Evolutionary conservation across 2,329 filamentous ascomycete genomes (phyloP), one percentile per base, ranked within the genome.

Genomic region (Fusarium transvaalense): DNA sequence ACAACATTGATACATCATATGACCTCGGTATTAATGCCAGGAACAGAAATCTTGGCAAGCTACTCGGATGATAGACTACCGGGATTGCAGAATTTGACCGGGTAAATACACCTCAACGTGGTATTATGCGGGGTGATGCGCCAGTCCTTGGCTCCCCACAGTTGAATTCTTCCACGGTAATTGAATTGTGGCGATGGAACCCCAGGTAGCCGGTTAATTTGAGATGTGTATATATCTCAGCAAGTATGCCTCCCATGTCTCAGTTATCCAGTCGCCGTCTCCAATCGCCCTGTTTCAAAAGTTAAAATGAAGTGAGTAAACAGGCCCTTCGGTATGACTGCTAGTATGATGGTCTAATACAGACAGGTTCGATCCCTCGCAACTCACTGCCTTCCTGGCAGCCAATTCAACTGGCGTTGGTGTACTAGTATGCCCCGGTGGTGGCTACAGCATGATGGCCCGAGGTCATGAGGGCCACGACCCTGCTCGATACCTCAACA

Each of bases 361-460:
- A 5, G 8, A 15, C 21, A 68, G 65, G 2, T 42, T 68, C 17
- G 41, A 64, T 3, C 48, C 59, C 2, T 52, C 51, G 6, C 53
- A 60, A 6, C 41, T 68, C 0, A 67, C 64, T 6, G 41, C 41
- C 17, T 67, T 67, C 19, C 25, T 53, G 7, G 63, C 55, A 0
- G 59, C 63, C 10, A 67, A 66, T 29, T 64, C 59, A 1, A 63
- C 55, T 2, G 66, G 67, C 0, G 61, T 56, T 3, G 67, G 67
- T 17, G 66, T 70, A 4, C 10, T 70, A 0, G 66, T 70, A 10
- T 54, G 60, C 5, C 67, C 67, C 0, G 66, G 67, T 0, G 67
- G 67, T 23, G 67, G 67, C 5, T 70, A 70, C 2, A 51, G 47
- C 12, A 32, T 51, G 4, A 23, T 70, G 6, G 62, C 67, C 2